Base-by-base conservation (phyloP, 805 yeast genomes). In the Peterozyma xylosa region DNA sequence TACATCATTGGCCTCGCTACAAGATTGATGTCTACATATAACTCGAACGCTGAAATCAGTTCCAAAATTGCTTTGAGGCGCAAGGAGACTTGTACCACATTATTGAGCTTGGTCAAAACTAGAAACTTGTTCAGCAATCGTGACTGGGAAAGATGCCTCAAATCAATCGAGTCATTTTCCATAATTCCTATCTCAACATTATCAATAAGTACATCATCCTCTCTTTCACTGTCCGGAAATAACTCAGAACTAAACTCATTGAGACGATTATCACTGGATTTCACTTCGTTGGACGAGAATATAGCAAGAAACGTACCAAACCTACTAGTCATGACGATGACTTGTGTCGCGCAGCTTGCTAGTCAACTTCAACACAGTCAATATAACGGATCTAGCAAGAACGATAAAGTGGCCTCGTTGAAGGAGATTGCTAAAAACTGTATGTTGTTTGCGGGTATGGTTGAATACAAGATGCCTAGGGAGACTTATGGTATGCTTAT, bases 391-490 rank as follows among this genome's bases (percentile, higher is more conserved):
- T 55, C 68, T 2, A 67, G 74, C 11, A 75, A 74, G 46, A 73
- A 70, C 36, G 77, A 74, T 45, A 84, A 81, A 57, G 62, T 74
- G 16, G 67, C 61, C 3, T 74, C 77, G 36, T 65, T 87, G 55
- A 70, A 70, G 41, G 73, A 73, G 48, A 71, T 83, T 50, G 88
- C 96, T 2, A 83, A 80, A 60, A 88, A 88, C 62, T 85, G 96
- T 62, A 88, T 90, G 89, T 78, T 90, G 3, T 91, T 84, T 60
- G 96, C 97, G 6, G 98, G 97, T 48, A 84, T 91, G 81, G 82
- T 90, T 33, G 95, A 87, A 64, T 89, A 86, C 63, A 82, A 84
- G 59, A 87, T 90, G 95, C 95, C 96, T 9, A 64, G 83, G 46
- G 95, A 87, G 53, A 81, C 87, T 0, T 87, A 85, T 58, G 78